Conservation (phyloP, 345 rosid genomes). For the Fremontodendron californicum region DNA sequence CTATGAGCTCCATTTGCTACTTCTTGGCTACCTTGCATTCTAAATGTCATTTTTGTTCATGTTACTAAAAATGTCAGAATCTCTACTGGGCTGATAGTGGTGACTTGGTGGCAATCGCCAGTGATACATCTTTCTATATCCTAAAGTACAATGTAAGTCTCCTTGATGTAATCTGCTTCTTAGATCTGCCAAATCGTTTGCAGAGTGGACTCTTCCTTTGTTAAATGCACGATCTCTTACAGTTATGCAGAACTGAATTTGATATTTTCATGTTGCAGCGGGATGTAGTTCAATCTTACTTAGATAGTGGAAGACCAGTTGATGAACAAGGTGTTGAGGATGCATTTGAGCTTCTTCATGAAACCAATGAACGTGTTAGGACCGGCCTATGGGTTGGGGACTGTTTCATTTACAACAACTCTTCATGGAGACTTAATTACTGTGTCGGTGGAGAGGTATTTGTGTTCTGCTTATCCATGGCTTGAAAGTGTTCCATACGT, state of each 20-base stretch:
- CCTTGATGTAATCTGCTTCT: conserved; percentile 5
- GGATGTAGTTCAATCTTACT: conserved; percentile 75
- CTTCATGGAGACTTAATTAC: conserved; percentile 96
- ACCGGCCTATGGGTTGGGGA: conserved; percentile 99
- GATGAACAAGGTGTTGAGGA: conserved; percentile 99
- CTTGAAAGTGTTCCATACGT: neutral
- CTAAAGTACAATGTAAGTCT: conserved; percentile 81
- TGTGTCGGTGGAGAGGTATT: conserved; percentile 99
- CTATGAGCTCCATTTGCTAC: conserved; percentile 5
- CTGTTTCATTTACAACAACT: conserved; percentile 96
- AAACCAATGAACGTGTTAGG: conserved; percentile 94
- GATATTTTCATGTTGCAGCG: conserved; percentile 52
- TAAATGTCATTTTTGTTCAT: conserved; percentile 8
- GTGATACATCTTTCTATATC: conserved; percentile 95
- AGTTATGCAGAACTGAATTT: conserved; percentile 4
- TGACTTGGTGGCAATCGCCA: conserved; percentile 92
- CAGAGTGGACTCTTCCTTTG: neutral
- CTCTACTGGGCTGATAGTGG: conserved; percentile 99
- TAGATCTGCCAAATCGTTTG: conserved; percentile 7
- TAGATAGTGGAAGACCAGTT: conserved; percentile 82
- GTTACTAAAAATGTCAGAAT: conserved; percentile 53
- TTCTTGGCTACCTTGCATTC: neutral
- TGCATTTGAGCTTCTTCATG: conserved; percentile 98
- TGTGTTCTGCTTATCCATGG: conserved; percentile 9
- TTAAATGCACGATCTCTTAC: neutral